Evolutionary conservation across 768 basidiomycete species (phyloP).

Genomic region (Rhodotorula diobovata): DNA sequence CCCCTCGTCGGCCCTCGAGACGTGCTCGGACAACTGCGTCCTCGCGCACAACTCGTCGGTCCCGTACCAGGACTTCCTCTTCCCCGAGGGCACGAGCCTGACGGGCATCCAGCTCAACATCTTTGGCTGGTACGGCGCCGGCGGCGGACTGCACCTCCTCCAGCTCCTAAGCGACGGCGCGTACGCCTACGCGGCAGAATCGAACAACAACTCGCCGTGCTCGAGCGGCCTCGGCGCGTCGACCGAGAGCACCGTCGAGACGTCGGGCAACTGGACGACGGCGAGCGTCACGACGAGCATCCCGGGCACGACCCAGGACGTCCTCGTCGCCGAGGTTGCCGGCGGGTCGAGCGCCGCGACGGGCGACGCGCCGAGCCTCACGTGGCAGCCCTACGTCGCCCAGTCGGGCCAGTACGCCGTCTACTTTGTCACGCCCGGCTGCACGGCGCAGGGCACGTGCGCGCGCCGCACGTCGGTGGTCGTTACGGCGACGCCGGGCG

Average conservation of each 20-base stretch:
- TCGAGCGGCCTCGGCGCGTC: conserved; percentile 23
- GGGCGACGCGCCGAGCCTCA: conserved; percentile 75
- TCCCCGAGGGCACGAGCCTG: conserved; percentile 58
- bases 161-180: conserved; percentile 81
- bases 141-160: conserved; percentile 80
- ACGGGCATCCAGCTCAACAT: conserved; percentile 86
- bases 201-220: conserved; percentile 38
- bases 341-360: conserved; percentile 60
- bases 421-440: conserved; percentile 81
- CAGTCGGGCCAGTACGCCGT: conserved; percentile 80
- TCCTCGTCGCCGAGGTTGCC: conserved; percentile 63
- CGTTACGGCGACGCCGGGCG: conserved; percentile 65
- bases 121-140: conserved; percentile 65
- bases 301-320: conserved; percentile 69
- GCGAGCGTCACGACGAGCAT: conserved; percentile 47
- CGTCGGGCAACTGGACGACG: conserved; percentile 61
- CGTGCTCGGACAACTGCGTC: conserved; percentile 75
- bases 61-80: conserved; percentile 90
- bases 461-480: conserved; percentile 70
- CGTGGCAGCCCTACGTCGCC: conserved; percentile 88
- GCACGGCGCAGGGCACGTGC: conserved; percentile 74
- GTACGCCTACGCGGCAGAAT: conserved; percentile 36
- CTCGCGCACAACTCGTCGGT: conserved; percentile 69
- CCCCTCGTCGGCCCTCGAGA: conserved; percentile 64
- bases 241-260: conserved; percentile 16